Percentiles rank a stretch among this genome's conserved stretches.
phyloP scores from a whole-genome alignment of 148 eudicot species.

The Dianthus caryophyllus region DNA sequence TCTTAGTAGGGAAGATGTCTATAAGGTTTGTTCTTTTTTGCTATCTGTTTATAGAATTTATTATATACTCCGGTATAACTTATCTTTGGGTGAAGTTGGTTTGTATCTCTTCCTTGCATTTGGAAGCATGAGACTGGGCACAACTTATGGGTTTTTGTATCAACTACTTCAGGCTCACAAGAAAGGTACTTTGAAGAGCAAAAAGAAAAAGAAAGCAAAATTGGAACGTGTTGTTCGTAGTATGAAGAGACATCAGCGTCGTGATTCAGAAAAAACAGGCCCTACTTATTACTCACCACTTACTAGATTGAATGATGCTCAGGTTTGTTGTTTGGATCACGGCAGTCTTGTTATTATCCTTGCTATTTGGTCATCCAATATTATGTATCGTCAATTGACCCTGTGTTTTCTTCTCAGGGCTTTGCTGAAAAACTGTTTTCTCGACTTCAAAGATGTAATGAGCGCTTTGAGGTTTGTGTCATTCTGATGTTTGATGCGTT shows the following conservation, averaged over 20 bases:
- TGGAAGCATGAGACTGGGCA: not conserved
- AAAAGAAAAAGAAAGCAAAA: constrained; percentile 97
- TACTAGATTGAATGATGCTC: constrained; percentile 80
- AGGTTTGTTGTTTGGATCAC: constrained; percentile 43
- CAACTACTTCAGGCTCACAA: constrained; percentile 56
- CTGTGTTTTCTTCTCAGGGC: constrained; percentile 44
- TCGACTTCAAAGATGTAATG: constrained; percentile 73
- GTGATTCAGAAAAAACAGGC: constrained; percentile 49
- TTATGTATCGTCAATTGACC: constrained; percentile 5
- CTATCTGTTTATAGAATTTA: constrained; percentile 5
- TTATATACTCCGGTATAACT: too few species aligned
- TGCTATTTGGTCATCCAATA: too few species aligned
- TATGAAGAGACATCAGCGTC: constrained; percentile 84
- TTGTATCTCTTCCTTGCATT: not conserved
- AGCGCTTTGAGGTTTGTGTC: constrained; percentile 73
- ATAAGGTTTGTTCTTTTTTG: constrained; percentile 54
- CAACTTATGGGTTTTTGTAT: too few species aligned
- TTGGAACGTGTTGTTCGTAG: constrained; percentile 80
- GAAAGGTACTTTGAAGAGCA: constrained; percentile 83
- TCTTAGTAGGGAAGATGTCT: constrained; percentile 67
- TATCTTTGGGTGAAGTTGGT: not conserved
- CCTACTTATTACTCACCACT: constrained; percentile 85
- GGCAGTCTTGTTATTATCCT: not conserved
- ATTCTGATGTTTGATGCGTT: constrained; percentile 11
- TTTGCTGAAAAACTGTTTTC: constrained; percentile 87